A percentile compares a stretch with the other conserved stretches of the same genome.
Evolutionary conservation across 495 filamentous ascomycete species (phyloP).

Genomic region (Glarea lozoyensis): DNA sequence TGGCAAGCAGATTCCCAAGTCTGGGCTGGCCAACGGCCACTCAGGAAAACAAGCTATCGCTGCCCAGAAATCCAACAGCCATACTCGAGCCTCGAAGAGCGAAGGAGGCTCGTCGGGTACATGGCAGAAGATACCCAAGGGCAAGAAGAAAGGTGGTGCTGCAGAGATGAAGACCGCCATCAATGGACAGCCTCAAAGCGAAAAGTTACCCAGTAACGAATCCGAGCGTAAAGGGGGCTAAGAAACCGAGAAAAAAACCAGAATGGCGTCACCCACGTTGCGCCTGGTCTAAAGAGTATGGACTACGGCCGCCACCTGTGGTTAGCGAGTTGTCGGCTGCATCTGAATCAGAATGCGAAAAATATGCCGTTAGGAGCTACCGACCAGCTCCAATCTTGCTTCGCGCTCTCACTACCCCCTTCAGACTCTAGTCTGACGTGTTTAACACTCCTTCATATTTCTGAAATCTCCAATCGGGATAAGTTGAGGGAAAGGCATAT

Average conservation of each 20-base stretch:
- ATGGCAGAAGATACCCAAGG: constrained; percentile 39
- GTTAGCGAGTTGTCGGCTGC: neutral
- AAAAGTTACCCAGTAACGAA: constrained; percentile 40
- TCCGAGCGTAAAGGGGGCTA: constrained; percentile 45
- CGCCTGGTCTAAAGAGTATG: neutral
- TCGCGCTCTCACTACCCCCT: neutral
- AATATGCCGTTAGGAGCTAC: neutral
- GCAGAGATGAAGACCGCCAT: constrained; percentile 25
- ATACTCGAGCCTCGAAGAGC: constrained; percentile 38
- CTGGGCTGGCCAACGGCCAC: constrained; percentile 2
- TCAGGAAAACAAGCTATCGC: constrained; percentile 20
- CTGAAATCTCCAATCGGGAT: neutral
- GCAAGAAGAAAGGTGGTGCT: constrained; percentile 35
- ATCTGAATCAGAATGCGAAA: neutral
- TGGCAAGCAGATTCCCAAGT: neutral
- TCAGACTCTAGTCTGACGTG: neutral
- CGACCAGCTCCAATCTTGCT: neutral
- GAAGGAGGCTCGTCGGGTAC: constrained; percentile 30
- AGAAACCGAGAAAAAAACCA: constrained; percentile 7
- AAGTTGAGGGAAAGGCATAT: neutral
- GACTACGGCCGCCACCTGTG: neutral
- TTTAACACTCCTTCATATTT: neutral
- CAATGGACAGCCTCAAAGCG: constrained; percentile 29
- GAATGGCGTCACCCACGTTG: too few relatives aligned
- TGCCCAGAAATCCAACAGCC: constrained; percentile 27